Evolutionary conservation across 2,329 filamentous ascomycete species (phyloP).

Genomic region (Hypoxylon sp.): DNA sequence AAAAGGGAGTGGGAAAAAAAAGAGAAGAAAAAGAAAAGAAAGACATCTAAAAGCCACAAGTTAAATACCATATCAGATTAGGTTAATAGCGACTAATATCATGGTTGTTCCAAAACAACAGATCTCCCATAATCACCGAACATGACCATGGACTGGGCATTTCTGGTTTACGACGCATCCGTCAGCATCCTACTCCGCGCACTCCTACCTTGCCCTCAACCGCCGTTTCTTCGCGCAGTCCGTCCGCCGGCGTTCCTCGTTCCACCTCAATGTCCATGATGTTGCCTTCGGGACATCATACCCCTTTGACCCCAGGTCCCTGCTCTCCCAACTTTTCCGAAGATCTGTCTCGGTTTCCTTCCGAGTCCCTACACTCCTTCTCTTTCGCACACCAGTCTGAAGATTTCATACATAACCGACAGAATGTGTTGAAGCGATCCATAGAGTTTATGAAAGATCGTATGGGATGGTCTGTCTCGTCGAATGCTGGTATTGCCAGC

Average conservation of each 20-base stretch:
- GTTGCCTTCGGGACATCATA: conserved; percentile 69
- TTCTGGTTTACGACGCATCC: conserved; percentile 92
- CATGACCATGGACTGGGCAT: conserved; percentile 89
- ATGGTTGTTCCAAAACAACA: conserved; percentile 58
- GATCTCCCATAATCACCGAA: conserved; percentile 85
- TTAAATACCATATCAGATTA: conserved; percentile 25
- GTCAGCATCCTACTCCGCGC: conserved; percentile 82
- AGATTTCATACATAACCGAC: conserved; percentile 89
- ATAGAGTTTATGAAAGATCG: conserved; percentile 97
- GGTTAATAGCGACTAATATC: conserved; percentile 47
- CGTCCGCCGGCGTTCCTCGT: conserved; percentile 72
- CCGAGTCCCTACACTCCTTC: conserved; percentile 97
- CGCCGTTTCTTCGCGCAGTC: conserved; percentile 74
- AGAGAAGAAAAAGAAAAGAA: conserved; percentile 9
- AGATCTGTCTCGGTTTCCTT: conserved; percentile 92
- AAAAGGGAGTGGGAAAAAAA: conserved; percentile 18
- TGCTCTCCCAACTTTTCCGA: conserved; percentile 84
- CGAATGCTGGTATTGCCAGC: conserved; percentile 81
- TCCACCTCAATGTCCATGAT: conserved; percentile 80
- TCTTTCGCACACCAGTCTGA: conserved; percentile 97
- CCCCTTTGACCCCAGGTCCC: conserved; percentile 72
- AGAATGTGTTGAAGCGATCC: conserved; percentile 92
- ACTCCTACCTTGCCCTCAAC: conserved; percentile 75
- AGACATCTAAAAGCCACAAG: conserved; percentile 13
- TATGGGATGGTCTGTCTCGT: conserved; percentile 81